Percentiles rank a stretch among this genome's conserved stretches.
phyloP scores from a whole-genome alignment of 179 eudicot genomes.

The Silene vulgaris region DNA sequence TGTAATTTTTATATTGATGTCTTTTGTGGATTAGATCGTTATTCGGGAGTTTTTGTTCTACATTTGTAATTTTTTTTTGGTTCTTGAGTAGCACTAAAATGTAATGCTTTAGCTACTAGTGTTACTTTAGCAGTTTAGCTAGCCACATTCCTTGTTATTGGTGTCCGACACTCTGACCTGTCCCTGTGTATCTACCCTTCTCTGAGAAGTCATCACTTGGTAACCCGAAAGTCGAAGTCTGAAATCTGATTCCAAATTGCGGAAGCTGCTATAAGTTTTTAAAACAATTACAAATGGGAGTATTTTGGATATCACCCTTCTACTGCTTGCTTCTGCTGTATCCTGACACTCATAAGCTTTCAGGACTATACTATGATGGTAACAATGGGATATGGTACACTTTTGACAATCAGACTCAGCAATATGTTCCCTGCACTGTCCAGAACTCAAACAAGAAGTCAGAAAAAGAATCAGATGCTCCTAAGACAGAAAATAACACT shows the following conservation, averaged over 20 bases:
- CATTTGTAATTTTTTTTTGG: no score
- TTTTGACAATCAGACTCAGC: conserved; percentile 74
- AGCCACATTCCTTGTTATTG: no score
- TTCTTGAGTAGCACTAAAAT: neutral
- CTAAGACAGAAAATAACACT: conserved; percentile 53
- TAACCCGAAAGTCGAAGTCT: no score
- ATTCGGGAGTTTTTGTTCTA: neutral
- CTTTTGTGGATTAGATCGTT: neutral
- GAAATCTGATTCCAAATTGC: no score
- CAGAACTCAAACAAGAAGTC: conserved; percentile 46
- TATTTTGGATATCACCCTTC: neutral
- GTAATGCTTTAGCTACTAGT: neutral
- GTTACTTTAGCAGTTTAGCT: no score
- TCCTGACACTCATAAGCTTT: conserved; percentile 19
- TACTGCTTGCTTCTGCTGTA: conserved; percentile 7
- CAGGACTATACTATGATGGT: conserved; percentile 95
- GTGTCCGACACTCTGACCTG: no score
- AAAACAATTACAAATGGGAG: neutral
- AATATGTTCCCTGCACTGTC: conserved; percentile 73
- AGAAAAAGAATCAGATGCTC: conserved; percentile 49
- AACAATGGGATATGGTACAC: conserved; percentile 89
- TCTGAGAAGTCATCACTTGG: no score
- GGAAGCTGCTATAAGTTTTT: no score
- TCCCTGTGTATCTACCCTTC: no score
- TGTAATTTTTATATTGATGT: neutral